Conservation (phyloP, 73 alveolate species). For the Blepharisma japonicum region DNA sequence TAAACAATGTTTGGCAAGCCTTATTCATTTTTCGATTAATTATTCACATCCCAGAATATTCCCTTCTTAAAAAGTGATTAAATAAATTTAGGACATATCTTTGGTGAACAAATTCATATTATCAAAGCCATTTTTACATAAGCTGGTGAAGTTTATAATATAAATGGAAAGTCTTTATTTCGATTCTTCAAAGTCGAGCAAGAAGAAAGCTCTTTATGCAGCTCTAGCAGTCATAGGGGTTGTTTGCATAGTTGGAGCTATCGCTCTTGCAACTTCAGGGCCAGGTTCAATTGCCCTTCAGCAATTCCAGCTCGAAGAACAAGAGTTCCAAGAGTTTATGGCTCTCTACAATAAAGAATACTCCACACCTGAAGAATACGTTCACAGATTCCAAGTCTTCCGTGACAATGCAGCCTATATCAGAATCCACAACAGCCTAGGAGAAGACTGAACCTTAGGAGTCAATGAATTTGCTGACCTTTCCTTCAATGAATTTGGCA, state of each 20-base stretch:
- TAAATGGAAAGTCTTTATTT: no score
- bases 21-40: no score
- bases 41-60: no score
- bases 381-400: slow-evolving; percentile 32
- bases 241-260: not conserved
- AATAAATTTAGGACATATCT: not conserved
- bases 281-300: not conserved
- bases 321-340: slow-evolving; percentile 51
- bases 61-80: no score
- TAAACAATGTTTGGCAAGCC: no score
- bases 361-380: slow-evolving; percentile 45
- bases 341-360: slow-evolving; percentile 51
- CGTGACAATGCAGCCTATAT: slow-evolving; percentile 26
- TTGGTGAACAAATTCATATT: no score
- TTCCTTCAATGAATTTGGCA: slow-evolving; percentile 51
- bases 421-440: not conserved
- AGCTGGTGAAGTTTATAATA: no score
- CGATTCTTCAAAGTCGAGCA: no score
- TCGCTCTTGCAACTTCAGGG: not conserved
- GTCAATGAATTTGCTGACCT: slow-evolving; percentile 45
- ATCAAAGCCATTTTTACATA: no score
- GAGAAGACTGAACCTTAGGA: slow-evolving; percentile 32
- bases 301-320: not conserved
- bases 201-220: no score
- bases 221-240: not conserved